Evolutionary conservation across 805 yeast genomes (phyloP), one percentile per base, ranked within the genome.

Genomic region (Suhomyces sp.): DNA sequence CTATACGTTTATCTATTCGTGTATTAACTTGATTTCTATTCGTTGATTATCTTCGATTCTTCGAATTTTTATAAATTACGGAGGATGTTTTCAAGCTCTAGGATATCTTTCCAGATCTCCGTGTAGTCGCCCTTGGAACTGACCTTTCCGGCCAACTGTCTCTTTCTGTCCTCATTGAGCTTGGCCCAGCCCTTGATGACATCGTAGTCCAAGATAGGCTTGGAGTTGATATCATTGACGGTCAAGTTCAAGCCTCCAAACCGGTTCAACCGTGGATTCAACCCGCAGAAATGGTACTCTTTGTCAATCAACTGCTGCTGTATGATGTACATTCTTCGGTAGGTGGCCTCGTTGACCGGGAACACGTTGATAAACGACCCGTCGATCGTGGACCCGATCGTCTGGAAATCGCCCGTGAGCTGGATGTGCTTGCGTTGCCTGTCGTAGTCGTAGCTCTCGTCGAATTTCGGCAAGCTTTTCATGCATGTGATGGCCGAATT

Each of bases 251-350:
- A 65, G 3, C 80, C 80, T 12, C 75, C 77, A 49, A 81, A 67
- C 41, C 89, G 70, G 60, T 86, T 86, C 76, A 83, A 72, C 56
- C 81, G 78, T 2, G 97, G 96, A 65, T 93, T 94, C 58, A 94
- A 72, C 0, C 97, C 97, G 48, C 88, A 85, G 53, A 73, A 69
- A 57, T 87, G 91, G 38, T 75, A 76, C 53, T 87, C 88, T 59
- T 88, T 88, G 52, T 92, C 97, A 36, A 80, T 79, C 48, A 94
- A 71, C 61, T 91, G 97, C 68, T 91, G 96, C 65, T 92, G 97
- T 19, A 93, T 73, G 35, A 90, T 85, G 63, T 88, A 89, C 64
- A 94, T 76, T 53, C 96, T 77, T 67, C 97, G 80, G 69, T 90
- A 94, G 10, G 83, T 77, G 2, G 82, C 71, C 64, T 94, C 98